These are phyloP conservation scores for Sporothrix pseudoabietina DNA, from an alignment of 2,329 filamentous ascomycete genomes.

Conservation along the genomic window DNA sequence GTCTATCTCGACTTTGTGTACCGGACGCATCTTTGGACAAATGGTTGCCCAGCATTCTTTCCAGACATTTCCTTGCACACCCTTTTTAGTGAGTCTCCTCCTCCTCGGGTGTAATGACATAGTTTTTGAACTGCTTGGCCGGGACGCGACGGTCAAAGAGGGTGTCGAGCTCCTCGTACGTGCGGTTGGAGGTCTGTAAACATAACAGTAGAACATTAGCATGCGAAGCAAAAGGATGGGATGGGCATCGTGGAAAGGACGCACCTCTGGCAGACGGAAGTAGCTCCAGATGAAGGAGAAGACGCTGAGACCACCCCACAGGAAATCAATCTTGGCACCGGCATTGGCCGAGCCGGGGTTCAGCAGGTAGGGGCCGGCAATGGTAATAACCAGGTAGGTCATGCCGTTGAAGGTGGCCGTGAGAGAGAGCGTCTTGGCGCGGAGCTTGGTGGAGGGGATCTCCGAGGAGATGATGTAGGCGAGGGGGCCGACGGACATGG, in stretches of 20 bases:
- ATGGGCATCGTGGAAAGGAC: not conserved
- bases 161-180: constrained; percentile 26
- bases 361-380: constrained; percentile 24
- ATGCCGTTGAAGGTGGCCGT: constrained; percentile 16
- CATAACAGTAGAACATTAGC: no score
- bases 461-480: constrained; percentile 24
- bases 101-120: not conserved
- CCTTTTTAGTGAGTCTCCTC: not conserved
- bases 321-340: constrained; percentile 25
- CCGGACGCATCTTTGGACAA: no score
- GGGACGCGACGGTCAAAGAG: constrained; percentile 20
- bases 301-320: constrained; percentile 21
- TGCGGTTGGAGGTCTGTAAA: constrained; percentile 19
- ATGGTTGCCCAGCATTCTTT: not conserved
- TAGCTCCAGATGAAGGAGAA: constrained; percentile 24
- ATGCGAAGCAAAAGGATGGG: not conserved
- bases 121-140: constrained; percentile 17
- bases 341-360: constrained; percentile 24
- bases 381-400: not conserved
- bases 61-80: not conserved
- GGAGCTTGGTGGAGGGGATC: constrained; percentile 25
- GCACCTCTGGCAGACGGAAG: constrained; percentile 24
- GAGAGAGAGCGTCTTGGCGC: constrained; percentile 28
- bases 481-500: constrained; percentile 23
- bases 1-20: no score